Conservation (phyloP, 257 asterid genomes). For the Solanum medicagineum region DNA sequence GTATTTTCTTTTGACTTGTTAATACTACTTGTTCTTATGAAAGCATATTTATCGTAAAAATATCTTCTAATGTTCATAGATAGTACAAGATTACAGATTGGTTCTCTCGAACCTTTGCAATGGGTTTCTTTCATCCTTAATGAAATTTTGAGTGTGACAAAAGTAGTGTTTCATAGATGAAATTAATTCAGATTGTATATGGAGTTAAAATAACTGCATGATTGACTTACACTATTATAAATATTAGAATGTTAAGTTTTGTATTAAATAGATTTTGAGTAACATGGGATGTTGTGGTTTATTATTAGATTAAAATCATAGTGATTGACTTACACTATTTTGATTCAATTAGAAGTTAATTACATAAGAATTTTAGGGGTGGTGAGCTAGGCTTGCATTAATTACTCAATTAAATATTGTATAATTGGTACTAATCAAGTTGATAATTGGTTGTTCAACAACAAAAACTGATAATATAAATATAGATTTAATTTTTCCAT, state of each 20-base stretch:
- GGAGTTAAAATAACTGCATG: not conserved
- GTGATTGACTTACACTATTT: not conserved
- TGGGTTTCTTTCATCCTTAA: too few species aligned
- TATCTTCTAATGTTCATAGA: too few species aligned
- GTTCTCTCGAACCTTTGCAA: too few species aligned
- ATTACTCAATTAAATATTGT: not conserved
- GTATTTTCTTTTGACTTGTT: too few species aligned
- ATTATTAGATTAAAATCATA: not conserved
- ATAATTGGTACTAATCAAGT: not conserved
- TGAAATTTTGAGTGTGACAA: too few species aligned
- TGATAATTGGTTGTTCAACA: not conserved
- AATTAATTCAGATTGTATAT: not conserved
- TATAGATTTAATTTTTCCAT: not conserved
- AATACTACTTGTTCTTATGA: too few species aligned
- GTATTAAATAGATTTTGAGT: not conserved
- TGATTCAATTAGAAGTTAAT: not conserved
- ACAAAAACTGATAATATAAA: not conserved
- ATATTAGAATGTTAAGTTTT: not conserved
- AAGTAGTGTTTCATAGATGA: too few species aligned
- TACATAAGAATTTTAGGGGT: not conserved
- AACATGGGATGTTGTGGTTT: not conserved
- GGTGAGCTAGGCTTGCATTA: not conserved
- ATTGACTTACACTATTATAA: too few species aligned
- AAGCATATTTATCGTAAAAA: too few species aligned
- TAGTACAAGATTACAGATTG: too few species aligned